Conservation (phyloP, 768 basidiomycete species). For the Chalciporus sphaerocephalus region DNA sequence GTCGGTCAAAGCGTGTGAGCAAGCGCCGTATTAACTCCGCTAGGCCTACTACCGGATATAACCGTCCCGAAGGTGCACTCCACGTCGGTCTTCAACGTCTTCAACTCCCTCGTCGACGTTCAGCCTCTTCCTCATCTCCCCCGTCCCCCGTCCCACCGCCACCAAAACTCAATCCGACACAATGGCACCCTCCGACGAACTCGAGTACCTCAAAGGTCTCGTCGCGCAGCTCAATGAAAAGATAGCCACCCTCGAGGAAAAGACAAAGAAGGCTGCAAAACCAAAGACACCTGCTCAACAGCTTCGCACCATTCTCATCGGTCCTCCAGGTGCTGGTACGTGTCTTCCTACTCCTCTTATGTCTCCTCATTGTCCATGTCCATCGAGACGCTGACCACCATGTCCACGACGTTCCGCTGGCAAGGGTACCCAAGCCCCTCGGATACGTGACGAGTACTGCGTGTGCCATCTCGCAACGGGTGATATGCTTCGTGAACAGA, state of each 20-base stretch:
- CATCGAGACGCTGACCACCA: not conserved
- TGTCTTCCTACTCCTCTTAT: constrained; percentile 5
- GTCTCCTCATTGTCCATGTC: no score
- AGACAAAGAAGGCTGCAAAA: constrained; percentile 46
- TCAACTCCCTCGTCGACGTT: not conserved
- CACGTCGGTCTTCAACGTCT: constrained; percentile 1
- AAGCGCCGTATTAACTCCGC: not conserved
- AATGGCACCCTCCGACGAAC: constrained; percentile 72
- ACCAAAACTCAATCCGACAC: constrained; percentile 5
- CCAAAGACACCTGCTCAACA: constrained; percentile 68
- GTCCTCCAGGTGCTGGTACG: constrained; percentile 95
- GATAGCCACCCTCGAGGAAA: constrained; percentile 73
- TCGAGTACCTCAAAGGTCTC: constrained; percentile 92
- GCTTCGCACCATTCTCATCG: constrained; percentile 87
- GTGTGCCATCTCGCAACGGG: constrained; percentile 98
- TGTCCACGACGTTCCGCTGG: constrained; percentile 44
- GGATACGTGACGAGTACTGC: constrained; percentile 88
- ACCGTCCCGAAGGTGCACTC: not conserved
- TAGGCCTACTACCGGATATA: not conserved
- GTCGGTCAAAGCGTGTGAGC: not conserved
- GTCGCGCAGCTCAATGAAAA: constrained; percentile 88
- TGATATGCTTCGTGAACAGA: constrained; percentile 97
- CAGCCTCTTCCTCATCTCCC: not conserved
- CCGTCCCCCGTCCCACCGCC: not conserved
- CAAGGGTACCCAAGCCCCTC: constrained; percentile 97